phyloP scores from a whole-genome alignment of 176 grass and related monocot genomes.

The Oryza brachyantha region DNA sequence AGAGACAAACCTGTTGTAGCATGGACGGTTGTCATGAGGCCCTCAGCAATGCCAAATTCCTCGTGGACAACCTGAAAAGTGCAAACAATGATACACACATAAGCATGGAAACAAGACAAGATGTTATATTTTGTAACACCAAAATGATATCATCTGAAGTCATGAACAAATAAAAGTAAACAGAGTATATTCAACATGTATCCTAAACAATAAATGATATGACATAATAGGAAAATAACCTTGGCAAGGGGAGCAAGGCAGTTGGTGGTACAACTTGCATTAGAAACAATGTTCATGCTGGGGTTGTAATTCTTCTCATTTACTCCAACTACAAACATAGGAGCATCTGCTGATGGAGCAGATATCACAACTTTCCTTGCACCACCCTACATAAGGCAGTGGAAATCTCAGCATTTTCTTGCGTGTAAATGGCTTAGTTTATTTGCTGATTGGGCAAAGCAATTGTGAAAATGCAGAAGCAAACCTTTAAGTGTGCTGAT shows the following conservation, averaged over 20 bases:
- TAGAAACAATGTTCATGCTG: constrained; percentile 72
- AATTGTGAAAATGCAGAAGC: not conserved
- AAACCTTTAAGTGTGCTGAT: constrained; percentile 78
- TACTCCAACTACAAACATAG: constrained; percentile 83
- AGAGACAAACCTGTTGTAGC: constrained; percentile 69
- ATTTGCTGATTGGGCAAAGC: not conserved
- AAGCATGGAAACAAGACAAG: constrained; percentile 1
- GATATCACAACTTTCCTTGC: constrained; percentile 86
- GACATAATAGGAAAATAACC: constrained; percentile 22
- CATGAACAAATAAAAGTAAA: not conserved
- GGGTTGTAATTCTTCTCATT: constrained; percentile 65
- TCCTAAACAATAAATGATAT: not conserved
- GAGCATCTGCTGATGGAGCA: constrained; percentile 77
- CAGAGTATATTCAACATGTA: not conserved
- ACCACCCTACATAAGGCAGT: constrained; percentile 44
- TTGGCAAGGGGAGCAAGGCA: constrained; percentile 85
- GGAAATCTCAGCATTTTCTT: constrained; percentile 13
- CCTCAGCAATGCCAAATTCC: constrained; percentile 77
- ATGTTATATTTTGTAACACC: constrained; percentile 11
- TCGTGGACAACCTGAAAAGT: constrained; percentile 63
- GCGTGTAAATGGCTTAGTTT: not conserved
- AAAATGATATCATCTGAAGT: not conserved
- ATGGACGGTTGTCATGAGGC: constrained; percentile 89
- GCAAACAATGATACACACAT: constrained; percentile 21
- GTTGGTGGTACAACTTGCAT: constrained; percentile 84